These are phyloP conservation scores for Vanderwaltozyma tropicalis DNA, from an alignment of 805 yeast genomes.

Conservation along the genomic window DNA sequence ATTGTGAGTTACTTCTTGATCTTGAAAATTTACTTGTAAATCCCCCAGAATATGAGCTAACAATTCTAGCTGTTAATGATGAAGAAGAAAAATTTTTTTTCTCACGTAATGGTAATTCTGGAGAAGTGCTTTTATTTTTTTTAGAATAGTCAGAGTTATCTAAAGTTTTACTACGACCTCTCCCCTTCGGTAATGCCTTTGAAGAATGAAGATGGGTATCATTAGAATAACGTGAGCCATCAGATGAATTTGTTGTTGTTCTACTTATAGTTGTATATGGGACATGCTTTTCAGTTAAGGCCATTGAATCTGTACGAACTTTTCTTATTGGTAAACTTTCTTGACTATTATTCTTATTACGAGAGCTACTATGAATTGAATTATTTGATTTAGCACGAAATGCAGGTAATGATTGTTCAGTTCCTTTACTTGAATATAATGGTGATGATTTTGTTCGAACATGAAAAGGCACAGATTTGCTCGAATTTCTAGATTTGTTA, in stretches of 20 bases:
- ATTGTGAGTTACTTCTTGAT: slow-evolving; percentile 1
- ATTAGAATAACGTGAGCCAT: neutral
- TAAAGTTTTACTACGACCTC: slow-evolving; percentile 27
- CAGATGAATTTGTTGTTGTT: neutral
- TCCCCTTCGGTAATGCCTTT: slow-evolving; percentile 3
- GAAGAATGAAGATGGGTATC: neutral
- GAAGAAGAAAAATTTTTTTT: slow-evolving; percentile 2
- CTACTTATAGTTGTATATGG: neutral
- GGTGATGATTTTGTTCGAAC: too few species aligned
- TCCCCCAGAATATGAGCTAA: neutral
- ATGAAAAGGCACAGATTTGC: too few species aligned
- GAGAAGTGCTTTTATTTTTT: neutral
- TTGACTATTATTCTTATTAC: neutral
- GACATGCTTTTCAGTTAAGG: neutral
- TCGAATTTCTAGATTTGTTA: too few species aligned
- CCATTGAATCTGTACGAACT: neutral
- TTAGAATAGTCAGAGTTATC: slow-evolving; percentile 17
- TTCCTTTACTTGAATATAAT: too few species aligned
- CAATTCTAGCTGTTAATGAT: slow-evolving; percentile 3
- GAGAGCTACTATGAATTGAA: neutral
- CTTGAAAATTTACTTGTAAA: slow-evolving; percentile 1
- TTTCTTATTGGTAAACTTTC: neutral
- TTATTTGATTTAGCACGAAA: neutral
- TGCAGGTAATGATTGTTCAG: neutral
- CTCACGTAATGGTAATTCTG: neutral